phyloP scores from a whole-genome alignment of 352 stramenopile species.

The Phytophthora sojae region DNA sequence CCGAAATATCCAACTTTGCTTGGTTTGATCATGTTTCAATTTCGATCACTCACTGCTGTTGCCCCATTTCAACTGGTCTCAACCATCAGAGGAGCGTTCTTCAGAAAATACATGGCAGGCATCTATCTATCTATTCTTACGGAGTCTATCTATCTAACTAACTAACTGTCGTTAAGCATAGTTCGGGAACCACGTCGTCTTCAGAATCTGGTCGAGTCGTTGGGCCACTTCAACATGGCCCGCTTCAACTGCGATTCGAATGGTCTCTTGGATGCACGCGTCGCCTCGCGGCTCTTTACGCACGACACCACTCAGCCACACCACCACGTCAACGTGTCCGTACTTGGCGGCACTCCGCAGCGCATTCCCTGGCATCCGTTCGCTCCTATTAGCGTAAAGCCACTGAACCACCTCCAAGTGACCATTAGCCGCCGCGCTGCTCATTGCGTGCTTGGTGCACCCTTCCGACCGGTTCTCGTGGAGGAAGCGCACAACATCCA shows the following conservation, averaged over 20 bases:
- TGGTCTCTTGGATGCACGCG: constrained; percentile 12
- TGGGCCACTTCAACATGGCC: constrained; percentile 6
- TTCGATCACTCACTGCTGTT: too few species aligned
- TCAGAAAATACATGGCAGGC: too few species aligned
- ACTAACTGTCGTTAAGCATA: neutral
- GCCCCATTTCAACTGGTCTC: too few species aligned
- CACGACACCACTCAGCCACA: constrained; percentile 17
- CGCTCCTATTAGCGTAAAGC: constrained; percentile 21
- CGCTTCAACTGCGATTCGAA: constrained; percentile 13
- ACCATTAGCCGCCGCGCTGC: constrained; percentile 19
- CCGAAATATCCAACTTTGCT: too few species aligned
- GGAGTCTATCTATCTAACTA: too few species aligned
- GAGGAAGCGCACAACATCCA: constrained; percentile 23
- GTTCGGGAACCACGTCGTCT: neutral
- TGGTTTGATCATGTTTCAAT: too few species aligned
- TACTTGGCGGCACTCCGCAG: constrained; percentile 23
- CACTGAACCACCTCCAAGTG: constrained; percentile 27
- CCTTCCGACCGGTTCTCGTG: constrained; percentile 26
- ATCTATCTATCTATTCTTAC: too few species aligned
- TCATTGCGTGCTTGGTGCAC: constrained; percentile 24
- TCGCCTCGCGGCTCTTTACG: constrained; percentile 13
- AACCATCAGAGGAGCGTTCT: too few species aligned
- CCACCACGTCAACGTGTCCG: constrained; percentile 18
- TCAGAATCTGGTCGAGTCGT: constrained; percentile 11
- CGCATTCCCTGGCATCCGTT: constrained; percentile 12